Base-by-base conservation (phyloP, 2,329 filamentous ascomycete species). In the Trichophyton benhamiae region DNA sequence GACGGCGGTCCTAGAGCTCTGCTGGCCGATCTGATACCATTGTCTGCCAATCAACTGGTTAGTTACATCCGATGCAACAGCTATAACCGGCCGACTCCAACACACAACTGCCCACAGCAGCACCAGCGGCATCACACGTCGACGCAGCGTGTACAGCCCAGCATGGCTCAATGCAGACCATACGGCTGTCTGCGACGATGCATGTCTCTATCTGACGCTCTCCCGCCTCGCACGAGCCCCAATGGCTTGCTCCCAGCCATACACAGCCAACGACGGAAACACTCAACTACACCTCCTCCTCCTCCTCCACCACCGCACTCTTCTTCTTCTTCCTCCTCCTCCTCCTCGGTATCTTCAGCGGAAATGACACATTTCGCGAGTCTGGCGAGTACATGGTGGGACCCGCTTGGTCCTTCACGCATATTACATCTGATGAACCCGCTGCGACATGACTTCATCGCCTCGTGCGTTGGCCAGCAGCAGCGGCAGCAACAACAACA, bases 371-470 rank as follows among this genome's bases (percentile, higher is more conserved):
- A 99, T 79, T 99, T 99, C 82, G 91, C 91, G 70, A 85, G 85
- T 65, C 89, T 99, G 69, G 94, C 94, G 66, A 89, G 88, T 66
- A 87, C 87, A 69, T 99, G 94, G 94, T 99, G 94, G 94, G 91
- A 97, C 75, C 89, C 92, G 1, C 86, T 96, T 71, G 94, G 94
- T 59, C 87, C 92, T 5, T 96, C 91, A 3, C 85, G 92, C 44
- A 85, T 96, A 62, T 84, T 99, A 1, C 94, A 99, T 75, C 86
- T 96, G 67, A 97, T 99, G 92, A 97, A 99, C 77, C 94, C 94
- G 1, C 83, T 96, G 53, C 91, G 94, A 38, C 91, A 97, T 77
- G 86, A 91, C 75, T 97, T 97, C 76, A 94, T 96, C 73, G 80
- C 80, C 22, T 76, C 78, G 65, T 96, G 92, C 71, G 82, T 87